These are phyloP conservation scores for Suhomyces kunorum DNA, from an alignment of 1,139 yeast genomes.

Conservation along the genomic window DNA sequence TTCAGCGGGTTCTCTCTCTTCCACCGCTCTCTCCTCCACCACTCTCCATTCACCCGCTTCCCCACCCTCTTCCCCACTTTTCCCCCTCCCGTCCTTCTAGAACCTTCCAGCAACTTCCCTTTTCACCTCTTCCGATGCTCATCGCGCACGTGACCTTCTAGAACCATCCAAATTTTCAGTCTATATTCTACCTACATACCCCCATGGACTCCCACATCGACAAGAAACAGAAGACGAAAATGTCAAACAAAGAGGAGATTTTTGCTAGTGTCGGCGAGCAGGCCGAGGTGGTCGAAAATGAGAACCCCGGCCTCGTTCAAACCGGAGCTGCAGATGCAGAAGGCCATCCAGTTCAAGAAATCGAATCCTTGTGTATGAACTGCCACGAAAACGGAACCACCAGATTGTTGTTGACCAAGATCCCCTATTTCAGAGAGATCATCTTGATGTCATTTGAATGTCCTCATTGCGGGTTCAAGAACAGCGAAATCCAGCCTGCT, in stretches of 20 bases:
- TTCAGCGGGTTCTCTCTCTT: too few species aligned
- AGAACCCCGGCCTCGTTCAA: conserved; percentile 13
- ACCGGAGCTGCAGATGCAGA: conserved; percentile 79
- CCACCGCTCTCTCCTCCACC: too few species aligned
- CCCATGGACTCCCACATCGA: conserved; percentile 18
- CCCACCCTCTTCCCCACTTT: neutral
- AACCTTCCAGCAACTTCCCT: neutral
- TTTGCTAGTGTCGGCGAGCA: conserved; percentile 56
- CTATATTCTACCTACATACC: neutral
- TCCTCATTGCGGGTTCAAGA: conserved; percentile 90
- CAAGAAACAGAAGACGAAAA: conserved; percentile 20
- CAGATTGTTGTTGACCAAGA: conserved; percentile 77
- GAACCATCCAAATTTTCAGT: conserved; percentile 11
- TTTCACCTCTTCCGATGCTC: conserved; percentile 5
- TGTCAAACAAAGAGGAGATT: conserved; percentile 37
- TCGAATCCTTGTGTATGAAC: conserved; percentile 94
- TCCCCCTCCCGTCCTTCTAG: neutral
- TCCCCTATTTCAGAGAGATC: conserved; percentile 90
- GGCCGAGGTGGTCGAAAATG: conserved; percentile 15
- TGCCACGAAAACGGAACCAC: conserved; percentile 87
- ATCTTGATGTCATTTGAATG: conserved; percentile 95
- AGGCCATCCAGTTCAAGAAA: conserved; percentile 96
- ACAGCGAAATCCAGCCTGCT: conserved; percentile 94
- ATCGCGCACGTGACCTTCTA: conserved; percentile 15
- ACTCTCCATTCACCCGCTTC: too few species aligned